Evolutionary conservation across 805 yeast genomes (phyloP), one percentile per base, ranked within the genome.

Genomic region (Metschnikowia noctiluminum): DNA sequence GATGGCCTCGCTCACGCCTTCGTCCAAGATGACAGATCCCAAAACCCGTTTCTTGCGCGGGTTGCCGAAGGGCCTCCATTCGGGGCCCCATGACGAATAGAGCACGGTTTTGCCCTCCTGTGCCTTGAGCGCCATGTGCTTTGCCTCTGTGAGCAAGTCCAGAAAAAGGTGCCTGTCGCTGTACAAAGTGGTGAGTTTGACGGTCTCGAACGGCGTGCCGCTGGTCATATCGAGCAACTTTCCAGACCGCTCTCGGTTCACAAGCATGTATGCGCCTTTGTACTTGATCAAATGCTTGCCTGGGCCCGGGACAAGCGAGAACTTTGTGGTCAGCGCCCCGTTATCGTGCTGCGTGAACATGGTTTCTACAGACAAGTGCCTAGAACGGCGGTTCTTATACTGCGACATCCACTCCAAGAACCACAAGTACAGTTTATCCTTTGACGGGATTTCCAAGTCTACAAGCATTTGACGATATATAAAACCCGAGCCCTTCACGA

Each of bases 11-110:
- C 82, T 82, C 43, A 94, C 74, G 2, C 88, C 90, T 26, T 76
- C 65, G 64, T 90, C 98, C 45, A 94, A 71, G 27, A 94, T 83
- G 13, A 94, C 99, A 7, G 96, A 87, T 4, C 87, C 92, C 35
- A 92, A 69, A 28, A 85, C 68, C 58, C 99, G 76, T 68, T 92
- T 92, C 59, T 84, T 85, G 53, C 97, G 78, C 1, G 99, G 98
- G 63, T 85, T 91, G 2, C 99, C 99, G 72, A 94, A 94, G 5
- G 96, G 96, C 61, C 98, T 77, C 99, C 99, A 94, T 62, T 94
- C 99, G 28, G 96, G 96, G 0, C 98, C 99, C 89, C 94, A 92
- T 10, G 96, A 87, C 4, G 97, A 89, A 65, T 80, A 94, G 6
- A 94, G 70, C 7, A 94, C 98, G 0, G 98, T 94, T 62, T 90